Percentiles rank a stretch among this genome's conserved stretches.
Conservation (phyloP, 129 eudicot species). For the Flaveria trinervia region DNA sequence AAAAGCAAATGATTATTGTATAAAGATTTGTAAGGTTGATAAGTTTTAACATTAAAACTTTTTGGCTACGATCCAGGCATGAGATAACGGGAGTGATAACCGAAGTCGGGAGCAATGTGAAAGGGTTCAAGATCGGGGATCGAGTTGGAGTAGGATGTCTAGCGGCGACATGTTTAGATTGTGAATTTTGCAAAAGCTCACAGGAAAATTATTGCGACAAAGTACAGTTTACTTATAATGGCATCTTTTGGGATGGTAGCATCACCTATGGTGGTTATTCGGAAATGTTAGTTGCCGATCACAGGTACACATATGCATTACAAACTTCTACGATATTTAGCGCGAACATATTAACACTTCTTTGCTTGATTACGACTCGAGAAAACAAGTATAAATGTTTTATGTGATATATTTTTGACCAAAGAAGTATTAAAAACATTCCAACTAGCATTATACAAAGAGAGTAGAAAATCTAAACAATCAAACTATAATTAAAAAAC, state of each 20-base stretch:
- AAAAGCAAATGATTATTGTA: background rate
- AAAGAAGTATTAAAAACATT: too few relatives aligned
- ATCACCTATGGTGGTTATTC: conserved; percentile 98
- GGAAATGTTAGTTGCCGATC: conserved; percentile 67
- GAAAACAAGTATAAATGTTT: too few relatives aligned
- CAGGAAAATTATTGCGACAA: conserved; percentile 81
- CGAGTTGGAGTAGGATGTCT: conserved; percentile 85
- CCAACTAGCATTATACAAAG: too few relatives aligned
- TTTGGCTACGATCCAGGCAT: conserved; percentile 48
- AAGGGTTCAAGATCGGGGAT: conserved; percentile 72
- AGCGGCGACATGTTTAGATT: conserved; percentile 73
- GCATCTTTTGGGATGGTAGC: conserved; percentile 93
- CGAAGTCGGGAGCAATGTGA: conserved; percentile 80
- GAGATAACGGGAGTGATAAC: conserved; percentile 87
- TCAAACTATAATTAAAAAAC: too few relatives aligned
- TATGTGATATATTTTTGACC: too few relatives aligned
- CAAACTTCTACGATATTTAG: background rate
- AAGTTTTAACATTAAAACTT: background rate
- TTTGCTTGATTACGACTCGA: too few relatives aligned
- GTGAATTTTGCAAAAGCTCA: conserved; percentile 58
- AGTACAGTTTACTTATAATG: conserved; percentile 64
- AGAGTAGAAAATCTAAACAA: too few relatives aligned
- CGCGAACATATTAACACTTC: too few relatives aligned
- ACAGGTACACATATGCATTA: conserved; percentile 50
- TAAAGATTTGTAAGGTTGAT: background rate